Evolutionary conservation across 2,329 filamentous ascomycete species (phyloP).

Genomic region (Whalleya microplaca): DNA sequence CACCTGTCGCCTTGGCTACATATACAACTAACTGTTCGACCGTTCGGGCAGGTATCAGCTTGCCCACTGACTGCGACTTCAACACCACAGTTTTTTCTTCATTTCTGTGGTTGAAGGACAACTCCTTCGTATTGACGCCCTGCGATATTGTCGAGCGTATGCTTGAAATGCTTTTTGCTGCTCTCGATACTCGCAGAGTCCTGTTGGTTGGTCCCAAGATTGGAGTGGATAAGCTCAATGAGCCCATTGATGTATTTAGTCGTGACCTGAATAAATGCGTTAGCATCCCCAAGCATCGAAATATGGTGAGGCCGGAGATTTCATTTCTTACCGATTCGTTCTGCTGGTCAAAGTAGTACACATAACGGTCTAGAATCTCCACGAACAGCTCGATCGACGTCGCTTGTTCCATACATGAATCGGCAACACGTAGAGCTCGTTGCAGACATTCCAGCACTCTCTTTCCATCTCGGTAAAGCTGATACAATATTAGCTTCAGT

Average conservation of each 20-base stretch:
- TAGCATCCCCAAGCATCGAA: conserved; percentile 4
- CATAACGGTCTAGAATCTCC: conserved; percentile 96
- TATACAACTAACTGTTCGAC: no score
- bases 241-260: conserved; percentile 98
- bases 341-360: conserved; percentile 99
- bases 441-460: conserved; percentile 95
- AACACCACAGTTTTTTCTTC: conserved; percentile 8
- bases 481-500: conserved; percentile 1
- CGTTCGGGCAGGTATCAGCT: not conserved
- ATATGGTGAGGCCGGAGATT: not conserved
- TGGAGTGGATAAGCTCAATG: conserved; percentile 97
- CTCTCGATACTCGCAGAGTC: conserved; percentile 83
- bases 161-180: conserved; percentile 90
- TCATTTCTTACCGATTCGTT: conserved; percentile 80
- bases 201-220: conserved; percentile 82
- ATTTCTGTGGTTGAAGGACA: conserved; percentile 65
- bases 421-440: conserved; percentile 90
- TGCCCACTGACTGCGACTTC: not conserved
- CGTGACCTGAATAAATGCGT: conserved; percentile 62
- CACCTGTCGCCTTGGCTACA: not conserved
- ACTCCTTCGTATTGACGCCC: conserved; percentile 93
- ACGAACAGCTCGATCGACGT: conserved; percentile 98
- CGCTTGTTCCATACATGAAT: conserved; percentile 98
- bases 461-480: conserved; percentile 97
- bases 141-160: conserved; percentile 91